phyloP scores from a whole-genome alignment of 805 yeast genomes.

The Metschnikowia chrysomelidarum region DNA sequence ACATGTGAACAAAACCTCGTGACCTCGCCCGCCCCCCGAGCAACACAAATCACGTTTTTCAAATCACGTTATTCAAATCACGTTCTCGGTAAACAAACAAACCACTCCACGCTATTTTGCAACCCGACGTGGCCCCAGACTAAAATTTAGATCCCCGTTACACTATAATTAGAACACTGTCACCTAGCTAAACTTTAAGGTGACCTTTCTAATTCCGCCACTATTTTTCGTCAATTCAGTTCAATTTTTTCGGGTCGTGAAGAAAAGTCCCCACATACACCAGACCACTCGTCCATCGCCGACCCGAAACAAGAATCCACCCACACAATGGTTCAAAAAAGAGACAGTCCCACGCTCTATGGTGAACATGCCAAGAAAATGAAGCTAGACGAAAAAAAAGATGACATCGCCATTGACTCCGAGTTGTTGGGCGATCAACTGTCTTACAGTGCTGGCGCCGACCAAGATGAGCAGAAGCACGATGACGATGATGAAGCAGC shows the following conservation, averaged over 20 bases:
- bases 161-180: too few species aligned
- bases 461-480: slow-evolving; percentile 12
- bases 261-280: background rate
- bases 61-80: slow-evolving; percentile 22
- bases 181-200: too few species aligned
- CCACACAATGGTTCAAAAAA: slow-evolving; percentile 16
- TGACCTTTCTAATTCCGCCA: too few species aligned
- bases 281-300: background rate
- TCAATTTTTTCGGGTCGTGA: too few species aligned
- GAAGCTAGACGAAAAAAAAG: slow-evolving; percentile 18
- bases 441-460: slow-evolving; percentile 21
- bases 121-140: slow-evolving; percentile 2
- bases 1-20: slow-evolving; percentile 30
- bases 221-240: too few species aligned
- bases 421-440: slow-evolving; percentile 44
- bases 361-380: slow-evolving; percentile 16
- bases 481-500: slow-evolving; percentile 25
- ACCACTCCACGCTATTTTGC: slow-evolving; percentile 9
- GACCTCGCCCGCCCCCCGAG: slow-evolving; percentile 18
- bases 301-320: background rate
- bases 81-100: slow-evolving; percentile 17
- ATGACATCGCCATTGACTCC: slow-evolving; percentile 38
- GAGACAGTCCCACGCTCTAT: slow-evolving; percentile 18
- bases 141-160: too few species aligned
- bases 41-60: slow-evolving; percentile 13